Base-by-base conservation (phyloP, 1,139 yeast genomes). In the Yamadazyma atlantica region DNA sequence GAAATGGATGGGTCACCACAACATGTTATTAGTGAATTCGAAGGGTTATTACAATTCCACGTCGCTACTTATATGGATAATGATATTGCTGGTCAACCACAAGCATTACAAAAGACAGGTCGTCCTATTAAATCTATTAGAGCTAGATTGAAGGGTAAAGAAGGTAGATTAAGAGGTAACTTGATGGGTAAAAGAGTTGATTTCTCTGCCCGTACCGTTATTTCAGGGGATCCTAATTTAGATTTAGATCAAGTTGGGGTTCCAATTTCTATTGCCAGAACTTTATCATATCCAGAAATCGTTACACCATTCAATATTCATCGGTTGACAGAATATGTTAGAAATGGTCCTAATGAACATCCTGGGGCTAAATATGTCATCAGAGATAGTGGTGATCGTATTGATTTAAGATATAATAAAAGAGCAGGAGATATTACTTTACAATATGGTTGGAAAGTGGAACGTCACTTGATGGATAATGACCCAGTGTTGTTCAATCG, bases 41-140 rank as follows among this genome's bases (percentile, higher is more conserved):
- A 94, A 61, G 86, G 96, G 31, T 77, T 94, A 52, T 73, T 94
- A 44, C 99, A 94, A 59, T 94, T 89, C 64, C 98, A 92, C 57
- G 97, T 94, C 35, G 98, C 99, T n/a, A 92, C 99, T 1, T 92
- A 92, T 62, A 92, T 92, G 99, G 98, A 92, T 67, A 92, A 92
- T 60, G 98, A 92, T 69, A 92, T 92, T 66, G 98, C 98, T n/a
- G 98, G 99, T 46, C 98, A 92, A 66, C 99, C 98, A 0, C 98
- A 92, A 64, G 98, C 99, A 29, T 77, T 92, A 48, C 99, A 94
- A 61, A 94, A 94, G 65, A 88, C 97, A 36, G 99, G 98, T 41
- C 86, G 98, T 68, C 98, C 99, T 7, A 95, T 94, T 48, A 94
- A 92, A 63, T 88, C 97, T 33, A 94, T 94, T 52, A 83, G 99